Evolutionary conservation across 176 grass and related monocot genomes (phyloP).

Genomic region (Stipa capillata): DNA sequence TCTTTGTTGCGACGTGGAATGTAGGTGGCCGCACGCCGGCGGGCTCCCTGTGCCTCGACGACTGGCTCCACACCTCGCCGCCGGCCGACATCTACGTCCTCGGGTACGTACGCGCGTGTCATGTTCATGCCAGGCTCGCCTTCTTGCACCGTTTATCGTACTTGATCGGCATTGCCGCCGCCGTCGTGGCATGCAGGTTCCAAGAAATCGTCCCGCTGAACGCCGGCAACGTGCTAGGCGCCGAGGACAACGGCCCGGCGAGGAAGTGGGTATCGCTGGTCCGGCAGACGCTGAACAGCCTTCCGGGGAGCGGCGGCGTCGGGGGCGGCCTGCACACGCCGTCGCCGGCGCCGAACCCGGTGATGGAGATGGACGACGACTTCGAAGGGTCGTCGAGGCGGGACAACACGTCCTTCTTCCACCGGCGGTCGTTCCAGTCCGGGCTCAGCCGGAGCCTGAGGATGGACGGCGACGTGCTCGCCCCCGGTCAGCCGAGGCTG

Average conservation of each 20-base stretch:
- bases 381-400: constrained; percentile 33
- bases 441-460: no score
- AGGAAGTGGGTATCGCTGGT: constrained; percentile 85
- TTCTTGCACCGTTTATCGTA: background rate
- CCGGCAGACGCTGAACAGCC: constrained; percentile 69
- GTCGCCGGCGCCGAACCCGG: no score
- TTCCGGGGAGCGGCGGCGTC: no score
- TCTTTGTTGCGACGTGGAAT: constrained; percentile 94
- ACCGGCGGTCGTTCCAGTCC: constrained; percentile 73
- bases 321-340: no score
- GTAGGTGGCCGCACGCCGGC: constrained; percentile 74
- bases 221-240: constrained; percentile 81
- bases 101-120: constrained; percentile 26
- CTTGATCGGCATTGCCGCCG: background rate
- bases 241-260: no score
- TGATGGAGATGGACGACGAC: no score
- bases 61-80: constrained; percentile 87
- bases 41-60: constrained; percentile 69
- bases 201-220: constrained; percentile 90
- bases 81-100: constrained; percentile 93
- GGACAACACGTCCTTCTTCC: constrained; percentile 48
- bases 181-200: constrained; percentile 25
- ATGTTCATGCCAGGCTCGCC: background rate
- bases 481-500: constrained; percentile 37
- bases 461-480: constrained; percentile 39